These are phyloP conservation scores for Picea abies DNA, from an alignment of 83 land plant species.

Conservation along the genomic window DNA sequence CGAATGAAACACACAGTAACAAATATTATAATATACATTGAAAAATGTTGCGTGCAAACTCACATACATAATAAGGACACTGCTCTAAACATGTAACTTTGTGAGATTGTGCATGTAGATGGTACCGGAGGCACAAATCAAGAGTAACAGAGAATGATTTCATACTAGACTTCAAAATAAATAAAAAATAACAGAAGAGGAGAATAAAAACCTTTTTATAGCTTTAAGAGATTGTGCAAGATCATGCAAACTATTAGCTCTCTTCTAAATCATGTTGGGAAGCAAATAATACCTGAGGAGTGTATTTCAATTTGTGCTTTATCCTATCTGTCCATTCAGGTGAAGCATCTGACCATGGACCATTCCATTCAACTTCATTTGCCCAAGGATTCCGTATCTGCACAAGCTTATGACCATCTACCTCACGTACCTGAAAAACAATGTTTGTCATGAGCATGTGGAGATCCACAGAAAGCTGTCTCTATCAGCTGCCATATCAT, in stretches of 20 bases:
- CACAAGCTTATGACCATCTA: constrained; percentile 98
- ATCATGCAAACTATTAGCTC: background rate
- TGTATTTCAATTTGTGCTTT: constrained; percentile 97
- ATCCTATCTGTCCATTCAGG: constrained; percentile 98
- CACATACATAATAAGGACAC: too few relatives aligned
- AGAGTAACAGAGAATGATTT: background rate
- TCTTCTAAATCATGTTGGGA: background rate
- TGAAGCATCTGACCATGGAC: constrained; percentile 99
- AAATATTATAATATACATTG: too few relatives aligned
- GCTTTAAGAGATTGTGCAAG: background rate
- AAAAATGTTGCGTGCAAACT: too few relatives aligned
- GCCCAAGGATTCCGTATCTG: constrained; percentile 99
- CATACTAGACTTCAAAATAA: background rate
- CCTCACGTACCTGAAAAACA: constrained; percentile 82
- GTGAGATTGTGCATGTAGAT: too few relatives aligned
- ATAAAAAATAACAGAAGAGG: constrained; percentile 4
- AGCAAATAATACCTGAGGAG: constrained; percentile 77
- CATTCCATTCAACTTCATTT: constrained; percentile 99
- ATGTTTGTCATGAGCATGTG: background rate
- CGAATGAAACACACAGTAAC: too few relatives aligned
- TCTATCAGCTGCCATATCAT: background rate
- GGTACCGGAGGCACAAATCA: too few relatives aligned
- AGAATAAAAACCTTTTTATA: too few relatives aligned
- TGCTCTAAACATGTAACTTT: too few relatives aligned
- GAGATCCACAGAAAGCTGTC: background rate